Percentiles rank a stretch among this genome's conserved stretches.
phyloP scores from a whole-genome alignment of 768 basidiomycete genomes.

The Mycena epipterygia region DNA sequence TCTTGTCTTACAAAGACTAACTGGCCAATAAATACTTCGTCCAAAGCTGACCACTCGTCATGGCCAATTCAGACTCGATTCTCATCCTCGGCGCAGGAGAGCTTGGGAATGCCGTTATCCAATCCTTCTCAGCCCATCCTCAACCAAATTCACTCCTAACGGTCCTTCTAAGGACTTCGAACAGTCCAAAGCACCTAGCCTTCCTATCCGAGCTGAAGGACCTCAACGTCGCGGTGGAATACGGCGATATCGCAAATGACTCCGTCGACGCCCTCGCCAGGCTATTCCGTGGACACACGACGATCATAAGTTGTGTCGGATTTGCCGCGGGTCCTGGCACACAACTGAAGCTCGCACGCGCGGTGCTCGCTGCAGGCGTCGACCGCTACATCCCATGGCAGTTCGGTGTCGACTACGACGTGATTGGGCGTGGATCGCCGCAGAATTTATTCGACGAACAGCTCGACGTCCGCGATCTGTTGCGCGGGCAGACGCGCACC shows the following conservation, averaged over 20 bases:
- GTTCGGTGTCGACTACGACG: slow-evolving; percentile 53
- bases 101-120: slow-evolving; percentile 40
- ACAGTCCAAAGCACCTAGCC: slow-evolving; percentile 27
- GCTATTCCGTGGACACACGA: slow-evolving; percentile 38
- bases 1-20: too few species aligned
- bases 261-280: slow-evolving; percentile 30
- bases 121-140: slow-evolving; percentile 27
- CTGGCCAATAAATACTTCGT: too few species aligned
- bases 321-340: slow-evolving; percentile 41
- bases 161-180: slow-evolving; percentile 38
- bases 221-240: slow-evolving; percentile 34
- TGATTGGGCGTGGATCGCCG: slow-evolving; percentile 44
- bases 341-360: slow-evolving; percentile 44
- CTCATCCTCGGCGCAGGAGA: slow-evolving; percentile 46
- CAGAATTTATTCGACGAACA: slow-evolving; percentile 52
- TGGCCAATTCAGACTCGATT: slow-evolving; percentile 21
- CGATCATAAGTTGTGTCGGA: slow-evolving; percentile 43
- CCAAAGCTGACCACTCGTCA: not conserved
- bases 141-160: not conserved
- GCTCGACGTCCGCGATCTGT: slow-evolving; percentile 47
- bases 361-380: slow-evolving; percentile 42
- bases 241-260: slow-evolving; percentile 36
- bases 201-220: slow-evolving; percentile 19
- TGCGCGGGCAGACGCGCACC: slow-evolving; percentile 41
- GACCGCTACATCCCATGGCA: slow-evolving; percentile 51